Conservation (phyloP, 148 eudicot species). For the Chenopodium berlandieri region DNA sequence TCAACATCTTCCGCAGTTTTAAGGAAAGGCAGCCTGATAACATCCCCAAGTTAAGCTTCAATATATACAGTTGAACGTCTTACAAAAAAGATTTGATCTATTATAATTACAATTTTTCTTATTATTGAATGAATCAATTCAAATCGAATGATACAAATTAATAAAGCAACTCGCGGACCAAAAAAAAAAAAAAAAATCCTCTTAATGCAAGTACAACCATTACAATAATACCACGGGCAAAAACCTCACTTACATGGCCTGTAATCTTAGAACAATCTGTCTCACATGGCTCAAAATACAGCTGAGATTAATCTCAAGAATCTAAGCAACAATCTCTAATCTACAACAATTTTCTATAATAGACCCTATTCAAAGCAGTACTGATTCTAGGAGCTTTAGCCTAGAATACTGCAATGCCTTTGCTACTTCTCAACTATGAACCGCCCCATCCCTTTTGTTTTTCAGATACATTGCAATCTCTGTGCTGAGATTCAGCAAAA, state of each 20-base stretch:
- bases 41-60: not conserved
- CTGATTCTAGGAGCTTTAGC: not conserved
- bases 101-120: too few relatives aligned
- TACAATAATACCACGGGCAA: constrained; percentile 10
- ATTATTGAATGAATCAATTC: too few relatives aligned
- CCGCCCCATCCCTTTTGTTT: not conserved
- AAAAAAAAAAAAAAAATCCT: not conserved
- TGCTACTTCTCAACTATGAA: not conserved
- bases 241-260: not conserved
- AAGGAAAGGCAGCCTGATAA: not conserved
- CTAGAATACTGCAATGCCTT: constrained; percentile 6
- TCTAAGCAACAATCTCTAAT: constrained; percentile 20
- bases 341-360: constrained; percentile 22
- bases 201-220: not conserved
- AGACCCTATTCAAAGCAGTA: constrained; percentile 9
- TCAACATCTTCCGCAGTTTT: not conserved
- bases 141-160: not conserved
- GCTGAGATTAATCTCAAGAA: not conserved
- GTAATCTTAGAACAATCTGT: not conserved
- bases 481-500: not conserved
- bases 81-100: too few relatives aligned
- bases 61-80: not conserved
- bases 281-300: not conserved
- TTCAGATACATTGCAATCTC: not conserved
- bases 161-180: not conserved